phyloP scores from a whole-genome alignment of 768 basidiomycete species.

The Plicaturopsis crispa region DNA sequence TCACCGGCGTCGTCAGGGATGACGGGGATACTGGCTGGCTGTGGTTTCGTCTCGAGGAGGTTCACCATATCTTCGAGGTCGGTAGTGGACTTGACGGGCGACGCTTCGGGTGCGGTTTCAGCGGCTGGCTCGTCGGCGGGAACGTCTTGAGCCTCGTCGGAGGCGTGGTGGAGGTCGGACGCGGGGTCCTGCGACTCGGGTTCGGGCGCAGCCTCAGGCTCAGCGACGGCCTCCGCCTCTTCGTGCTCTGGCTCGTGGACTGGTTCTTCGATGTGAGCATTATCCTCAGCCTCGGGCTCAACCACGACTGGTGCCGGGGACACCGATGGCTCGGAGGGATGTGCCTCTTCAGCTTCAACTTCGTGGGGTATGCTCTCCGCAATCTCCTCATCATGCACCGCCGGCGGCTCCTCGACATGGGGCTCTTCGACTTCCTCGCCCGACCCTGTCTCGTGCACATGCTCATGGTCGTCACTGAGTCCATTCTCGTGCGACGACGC shows the following conservation, averaged over 20 bases:
- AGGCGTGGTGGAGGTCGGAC: neutral
- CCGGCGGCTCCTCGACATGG: slow-evolving; percentile 5
- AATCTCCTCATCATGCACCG: slow-evolving; percentile 10
- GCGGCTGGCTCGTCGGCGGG: neutral
- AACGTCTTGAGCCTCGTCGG: neutral
- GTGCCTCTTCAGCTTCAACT: slow-evolving; percentile 2
- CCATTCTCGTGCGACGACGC: slow-evolving; percentile 16
- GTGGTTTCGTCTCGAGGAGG: slow-evolving; percentile 49
- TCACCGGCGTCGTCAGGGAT: slow-evolving; percentile 51
- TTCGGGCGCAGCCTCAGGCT: slow-evolving; percentile 10
- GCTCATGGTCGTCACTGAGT: slow-evolving; percentile 13
- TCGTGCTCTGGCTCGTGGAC: neutral
- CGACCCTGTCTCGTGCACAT: slow-evolving; percentile 10
- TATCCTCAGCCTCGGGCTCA: slow-evolving; percentile 4
- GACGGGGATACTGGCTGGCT: slow-evolving; percentile 34
- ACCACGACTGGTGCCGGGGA: too few relatives aligned
- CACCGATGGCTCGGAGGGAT: too few relatives aligned
- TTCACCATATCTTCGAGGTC: slow-evolving; percentile 63
- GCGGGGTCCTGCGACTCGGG: slow-evolving; percentile 12
- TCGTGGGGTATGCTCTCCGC: slow-evolving; percentile 11
- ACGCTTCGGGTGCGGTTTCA: slow-evolving; percentile 4
- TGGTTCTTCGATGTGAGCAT: slow-evolving; percentile 4
- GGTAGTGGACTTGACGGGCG: slow-evolving; percentile 16
- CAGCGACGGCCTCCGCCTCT: slow-evolving; percentile 5
- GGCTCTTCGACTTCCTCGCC: slow-evolving; percentile 8